A percentile compares a stretch with the other conserved stretches of the same genome.
phyloP scores from a whole-genome alignment of 176 grass and related monocot species.

The Lolium perenne region DNA sequence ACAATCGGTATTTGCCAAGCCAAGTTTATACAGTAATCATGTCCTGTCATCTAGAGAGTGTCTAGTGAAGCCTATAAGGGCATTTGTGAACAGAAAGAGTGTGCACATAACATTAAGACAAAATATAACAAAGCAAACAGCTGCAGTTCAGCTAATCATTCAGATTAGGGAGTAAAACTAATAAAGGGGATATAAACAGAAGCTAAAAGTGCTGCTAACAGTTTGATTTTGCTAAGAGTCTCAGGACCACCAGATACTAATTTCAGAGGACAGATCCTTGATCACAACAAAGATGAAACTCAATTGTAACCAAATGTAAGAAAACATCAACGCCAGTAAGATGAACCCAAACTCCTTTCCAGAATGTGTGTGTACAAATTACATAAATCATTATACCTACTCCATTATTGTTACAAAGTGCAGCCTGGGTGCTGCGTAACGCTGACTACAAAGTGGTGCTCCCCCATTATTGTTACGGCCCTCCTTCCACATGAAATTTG shows the following conservation, averaged over 20 bases:
- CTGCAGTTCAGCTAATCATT: background rate
- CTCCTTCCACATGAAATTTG: background rate
- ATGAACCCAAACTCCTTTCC: background rate
- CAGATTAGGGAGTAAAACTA: background rate
- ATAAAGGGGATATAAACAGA: background rate
- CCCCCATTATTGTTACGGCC: background rate
- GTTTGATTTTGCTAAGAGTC: background rate
- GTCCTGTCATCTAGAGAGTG: background rate
- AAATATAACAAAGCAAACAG: constrained; percentile 4
- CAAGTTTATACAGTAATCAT: background rate
- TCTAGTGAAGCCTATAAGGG: background rate
- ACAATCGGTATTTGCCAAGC: background rate
- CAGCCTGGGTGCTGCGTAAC: constrained; percentile 12
- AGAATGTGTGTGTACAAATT: background rate
- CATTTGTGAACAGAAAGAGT: background rate
- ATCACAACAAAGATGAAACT: constrained; percentile 9
- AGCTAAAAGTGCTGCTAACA: background rate
- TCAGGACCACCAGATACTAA: background rate
- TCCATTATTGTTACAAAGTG: background rate
- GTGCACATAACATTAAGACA: constrained; percentile 8
- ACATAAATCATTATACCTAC: background rate
- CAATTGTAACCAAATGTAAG: background rate
- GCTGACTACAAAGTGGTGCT: background rate
- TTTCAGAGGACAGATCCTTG: background rate
- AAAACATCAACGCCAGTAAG: background rate